Conservation (phyloP, 2,329 filamentous ascomycete genomes). For the Macrophomina pseudophaseolina region DNA sequence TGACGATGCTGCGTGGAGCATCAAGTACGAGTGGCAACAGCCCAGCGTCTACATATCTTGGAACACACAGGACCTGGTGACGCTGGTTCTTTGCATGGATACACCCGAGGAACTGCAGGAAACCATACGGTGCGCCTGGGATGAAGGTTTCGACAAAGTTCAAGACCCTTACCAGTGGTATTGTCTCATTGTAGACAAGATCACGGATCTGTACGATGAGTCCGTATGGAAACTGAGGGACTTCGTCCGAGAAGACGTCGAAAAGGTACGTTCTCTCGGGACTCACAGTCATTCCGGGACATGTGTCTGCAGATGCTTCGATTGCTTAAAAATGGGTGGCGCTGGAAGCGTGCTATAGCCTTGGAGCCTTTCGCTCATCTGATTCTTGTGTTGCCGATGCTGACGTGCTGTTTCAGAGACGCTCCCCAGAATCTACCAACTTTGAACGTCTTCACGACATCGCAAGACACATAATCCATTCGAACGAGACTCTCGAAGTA, state of each 20-base stretch:
- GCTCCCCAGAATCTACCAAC: neutral
- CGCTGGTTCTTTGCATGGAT: neutral
- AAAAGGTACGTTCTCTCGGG: neutral
- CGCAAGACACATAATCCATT: conserved; percentile 14
- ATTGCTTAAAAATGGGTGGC: too few species aligned
- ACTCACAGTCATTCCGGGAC: too few species aligned
- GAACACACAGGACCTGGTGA: neutral
- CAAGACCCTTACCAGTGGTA: conserved; percentile 2
- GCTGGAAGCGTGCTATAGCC: too few species aligned
- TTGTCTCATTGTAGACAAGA: neutral
- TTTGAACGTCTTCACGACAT: conserved; percentile 12
- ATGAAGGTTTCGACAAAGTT: neutral
- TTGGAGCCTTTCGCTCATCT: neutral
- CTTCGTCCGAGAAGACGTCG: conserved; percentile 1
- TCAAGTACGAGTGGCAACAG: conserved; percentile 1
- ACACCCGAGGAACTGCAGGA: neutral
- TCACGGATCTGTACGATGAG: neutral
- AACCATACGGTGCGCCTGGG: neutral
- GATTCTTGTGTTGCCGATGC: neutral
- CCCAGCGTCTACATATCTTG: conserved; percentile 2
- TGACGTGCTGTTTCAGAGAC: neutral
- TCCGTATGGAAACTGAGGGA: conserved; percentile 1
- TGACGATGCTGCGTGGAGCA: too few species aligned
- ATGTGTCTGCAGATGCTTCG: too few species aligned
- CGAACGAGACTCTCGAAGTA: conserved; percentile 9